A percentile compares a stretch with the other conserved stretches of the same genome.
These are phyloP conservation scores for Diaporthe citriasiana DNA, from an alignment of 2,329 filamentous ascomycete species.

Conservation along the genomic window DNA sequence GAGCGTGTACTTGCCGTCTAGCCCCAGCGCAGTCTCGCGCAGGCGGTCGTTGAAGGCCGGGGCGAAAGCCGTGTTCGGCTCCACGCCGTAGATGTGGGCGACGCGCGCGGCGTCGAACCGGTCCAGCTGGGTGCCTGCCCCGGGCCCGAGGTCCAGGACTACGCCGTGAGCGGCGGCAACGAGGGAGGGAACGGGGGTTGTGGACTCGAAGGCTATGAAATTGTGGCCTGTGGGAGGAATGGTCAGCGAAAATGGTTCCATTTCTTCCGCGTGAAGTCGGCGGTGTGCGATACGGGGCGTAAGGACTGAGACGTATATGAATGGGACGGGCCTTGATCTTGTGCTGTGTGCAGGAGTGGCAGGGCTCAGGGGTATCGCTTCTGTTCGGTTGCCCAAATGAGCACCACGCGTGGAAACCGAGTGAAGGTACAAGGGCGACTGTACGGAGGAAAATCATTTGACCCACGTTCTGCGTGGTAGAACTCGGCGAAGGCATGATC, in stretches of 20 bases:
- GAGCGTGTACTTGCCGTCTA: constrained; percentile 55
- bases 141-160: constrained; percentile 61
- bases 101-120: constrained; percentile 53
- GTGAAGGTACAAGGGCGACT: no score
- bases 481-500: constrained; percentile 37
- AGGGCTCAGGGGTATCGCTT: neutral
- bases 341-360: neutral
- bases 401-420: neutral
- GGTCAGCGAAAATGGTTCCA: neutral
- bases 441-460: neutral
- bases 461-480: constrained; percentile 35
- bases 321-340: neutral
- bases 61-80: constrained; percentile 55
- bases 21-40: constrained; percentile 44
- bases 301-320: neutral
- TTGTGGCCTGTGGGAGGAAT: constrained; percentile 6
- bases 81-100: constrained; percentile 55
- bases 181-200: constrained; percentile 38
- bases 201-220: constrained; percentile 37
- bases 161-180: constrained; percentile 47
- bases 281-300: neutral
- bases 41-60: constrained; percentile 51
- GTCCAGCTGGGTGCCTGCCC: constrained; percentile 59
- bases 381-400: neutral
- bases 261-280: no score